Evolutionary conservation across 108 stramenopile genomes (phyloP).

Genomic region (Pseudonitzschia delicatissima): DNA sequence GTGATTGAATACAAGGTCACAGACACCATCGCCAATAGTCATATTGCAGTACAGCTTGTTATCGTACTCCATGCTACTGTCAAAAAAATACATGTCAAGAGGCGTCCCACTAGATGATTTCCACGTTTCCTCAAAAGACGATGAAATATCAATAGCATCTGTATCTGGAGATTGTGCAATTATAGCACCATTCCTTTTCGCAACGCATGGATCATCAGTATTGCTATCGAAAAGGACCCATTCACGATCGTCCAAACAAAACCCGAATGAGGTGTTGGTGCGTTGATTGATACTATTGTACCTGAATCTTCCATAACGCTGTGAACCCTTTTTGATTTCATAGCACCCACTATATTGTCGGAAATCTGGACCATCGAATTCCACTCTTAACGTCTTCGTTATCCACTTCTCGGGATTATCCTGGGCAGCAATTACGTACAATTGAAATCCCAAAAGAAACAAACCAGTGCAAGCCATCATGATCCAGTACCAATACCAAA

Average conservation of each 20-base stretch:
- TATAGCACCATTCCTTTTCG: background rate
- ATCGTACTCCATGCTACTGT: background rate
- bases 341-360: background rate
- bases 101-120: background rate
- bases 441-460: background rate
- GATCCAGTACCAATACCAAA: background rate
- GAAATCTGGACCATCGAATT: background rate
- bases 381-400: background rate
- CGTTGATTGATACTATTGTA: background rate
- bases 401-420: background rate
- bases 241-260: background rate
- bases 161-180: background rate
- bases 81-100: conserved; percentile 3
- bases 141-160: conserved; percentile 6
- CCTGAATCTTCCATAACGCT: background rate
- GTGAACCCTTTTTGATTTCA: background rate
- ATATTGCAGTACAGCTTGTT: background rate
- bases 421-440: background rate
- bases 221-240: background rate
- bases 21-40: background rate
- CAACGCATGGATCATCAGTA: background rate
- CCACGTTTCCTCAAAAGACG: background rate
- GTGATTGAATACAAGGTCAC: background rate
- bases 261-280: background rate
- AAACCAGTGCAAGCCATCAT: background rate